Base-by-base conservation (phyloP, 345 rosid genomes). In the Lumnitzera racemosa region DNA sequence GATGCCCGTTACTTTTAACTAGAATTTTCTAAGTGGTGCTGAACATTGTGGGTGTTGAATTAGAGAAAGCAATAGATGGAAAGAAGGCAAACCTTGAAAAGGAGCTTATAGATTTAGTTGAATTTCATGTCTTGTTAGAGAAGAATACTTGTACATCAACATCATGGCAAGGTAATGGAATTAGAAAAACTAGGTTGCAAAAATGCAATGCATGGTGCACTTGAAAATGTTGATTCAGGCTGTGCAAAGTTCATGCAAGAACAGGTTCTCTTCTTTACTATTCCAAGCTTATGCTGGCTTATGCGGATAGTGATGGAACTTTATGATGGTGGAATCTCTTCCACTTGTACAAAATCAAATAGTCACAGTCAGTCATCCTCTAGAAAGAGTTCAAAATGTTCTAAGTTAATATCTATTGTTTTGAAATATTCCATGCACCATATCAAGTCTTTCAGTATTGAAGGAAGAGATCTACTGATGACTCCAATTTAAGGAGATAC, bases 231-330 rank as follows among this genome's bases (percentile, higher is more conserved):
- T 61, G 78, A 74, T 55, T 67, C 72, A 41, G 70, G 80, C 61
- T 71, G 65, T 68, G 43, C 48, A 58, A 68, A 58, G 57, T 61
- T 69, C 53, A 56, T 57, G 56, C 84, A 72, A 57, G 84, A 81
- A 57, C 72, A 41, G 61, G 67, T 71, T 54, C 70, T 82, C 47
- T 85, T 81, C 72, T 72, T 89, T 78, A 60, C 90, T 64, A 83
- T 90, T 70, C 83, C 95, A 72, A 87, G 83, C 66, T 76, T 90
- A 59, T 72, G 68, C 68, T 86, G 81, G 77, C 61, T 87, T 47
- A 67, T 85, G 73, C 76, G 71, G 59, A 65, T 62, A 59, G 64
- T 61, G 0, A 61, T 83, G 61, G 68, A 76, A 57, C 74, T 67
- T 15, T 61, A 53, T 64, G 64, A 49, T 62, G 49, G 50, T 61